Percentiles rank a stretch among this genome's conserved stretches.
Evolutionary conservation across 805 yeast species (phyloP).

Genomic region (Metschnikowia santaceciliae): DNA sequence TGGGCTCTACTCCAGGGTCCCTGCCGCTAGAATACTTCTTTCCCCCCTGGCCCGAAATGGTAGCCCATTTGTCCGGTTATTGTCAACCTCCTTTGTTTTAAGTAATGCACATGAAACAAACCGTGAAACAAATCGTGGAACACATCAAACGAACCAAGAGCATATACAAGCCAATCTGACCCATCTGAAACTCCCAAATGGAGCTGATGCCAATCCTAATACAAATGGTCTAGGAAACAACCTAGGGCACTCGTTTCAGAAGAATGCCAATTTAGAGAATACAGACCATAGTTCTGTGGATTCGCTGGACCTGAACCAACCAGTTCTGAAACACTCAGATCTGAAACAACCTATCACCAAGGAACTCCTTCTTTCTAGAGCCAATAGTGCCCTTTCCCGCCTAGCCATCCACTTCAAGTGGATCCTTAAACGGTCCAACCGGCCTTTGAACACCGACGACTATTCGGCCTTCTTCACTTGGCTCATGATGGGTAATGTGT

Average conservation of each 20-base stretch:
- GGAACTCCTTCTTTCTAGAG: conserved; percentile 23
- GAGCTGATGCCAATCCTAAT: not conserved
- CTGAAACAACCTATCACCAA: conserved; percentile 14
- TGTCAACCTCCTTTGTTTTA: not conserved
- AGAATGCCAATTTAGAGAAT: too few species aligned
- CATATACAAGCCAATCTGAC: not conserved
- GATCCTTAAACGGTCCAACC: conserved; percentile 66
- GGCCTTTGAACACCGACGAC: conserved; percentile 92
- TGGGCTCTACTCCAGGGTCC: not conserved
- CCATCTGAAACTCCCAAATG: not conserved
- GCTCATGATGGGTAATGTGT: conserved; percentile 83
- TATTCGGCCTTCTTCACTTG: conserved; percentile 87
- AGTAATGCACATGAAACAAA: not conserved
- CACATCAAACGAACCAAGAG: too few species aligned
- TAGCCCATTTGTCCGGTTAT: not conserved
- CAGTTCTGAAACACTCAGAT: not conserved
- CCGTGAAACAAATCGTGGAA: not conserved
- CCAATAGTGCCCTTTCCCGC: conserved; percentile 29
- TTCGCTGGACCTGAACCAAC: too few species aligned
- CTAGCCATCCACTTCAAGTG: conserved; percentile 52
- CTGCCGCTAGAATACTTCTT: not conserved
- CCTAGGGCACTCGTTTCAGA: too few species aligned
- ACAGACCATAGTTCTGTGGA: too few species aligned
- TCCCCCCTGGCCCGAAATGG: not conserved
- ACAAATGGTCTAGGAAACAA: too few species aligned